These are phyloP conservation scores for Cyberlindnera mycetangii DNA, from an alignment of 805 yeast genomes.

Conservation along the genomic window DNA sequence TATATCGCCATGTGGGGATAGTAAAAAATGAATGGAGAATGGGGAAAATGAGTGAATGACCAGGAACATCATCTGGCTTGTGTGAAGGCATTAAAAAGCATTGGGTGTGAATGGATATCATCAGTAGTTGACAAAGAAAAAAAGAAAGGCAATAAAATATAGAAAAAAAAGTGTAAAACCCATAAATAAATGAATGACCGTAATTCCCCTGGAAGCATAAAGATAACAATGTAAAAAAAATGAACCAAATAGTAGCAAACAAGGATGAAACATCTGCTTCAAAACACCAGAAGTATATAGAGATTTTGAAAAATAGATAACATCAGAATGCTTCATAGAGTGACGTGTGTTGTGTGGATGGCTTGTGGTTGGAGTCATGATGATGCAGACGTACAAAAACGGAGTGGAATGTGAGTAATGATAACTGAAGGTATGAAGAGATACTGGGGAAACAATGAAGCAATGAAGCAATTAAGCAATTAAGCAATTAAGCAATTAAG, in stretches of 20 bases:
- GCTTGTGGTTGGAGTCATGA: no score
- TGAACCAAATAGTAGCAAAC: no score
- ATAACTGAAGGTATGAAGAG: no score
- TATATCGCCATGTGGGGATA: no score
- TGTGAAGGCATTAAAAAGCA: background rate
- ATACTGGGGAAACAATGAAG: no score
- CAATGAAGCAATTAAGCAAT: no score
- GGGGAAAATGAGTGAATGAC: background rate
- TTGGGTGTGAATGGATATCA: background rate
- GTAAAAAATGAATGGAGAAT: no score
- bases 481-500: no score
- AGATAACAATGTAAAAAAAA: no score
- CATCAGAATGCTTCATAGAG: background rate
- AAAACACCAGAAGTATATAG: background rate
- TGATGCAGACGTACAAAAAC: no score
- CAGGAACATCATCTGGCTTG: background rate
- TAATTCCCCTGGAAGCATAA: slow-evolving; percentile 34
- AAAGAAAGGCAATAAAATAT: background rate
- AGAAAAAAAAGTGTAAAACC: background rate
- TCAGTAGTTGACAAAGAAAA: background rate
- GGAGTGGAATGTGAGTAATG: no score
- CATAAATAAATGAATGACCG: slow-evolving; percentile 16
- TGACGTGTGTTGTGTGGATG: background rate
- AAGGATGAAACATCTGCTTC: background rate
- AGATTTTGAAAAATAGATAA: background rate